phyloP scores from a whole-genome alignment of 2,329 filamentous ascomycete species.

The Nothopassalora personata region DNA sequence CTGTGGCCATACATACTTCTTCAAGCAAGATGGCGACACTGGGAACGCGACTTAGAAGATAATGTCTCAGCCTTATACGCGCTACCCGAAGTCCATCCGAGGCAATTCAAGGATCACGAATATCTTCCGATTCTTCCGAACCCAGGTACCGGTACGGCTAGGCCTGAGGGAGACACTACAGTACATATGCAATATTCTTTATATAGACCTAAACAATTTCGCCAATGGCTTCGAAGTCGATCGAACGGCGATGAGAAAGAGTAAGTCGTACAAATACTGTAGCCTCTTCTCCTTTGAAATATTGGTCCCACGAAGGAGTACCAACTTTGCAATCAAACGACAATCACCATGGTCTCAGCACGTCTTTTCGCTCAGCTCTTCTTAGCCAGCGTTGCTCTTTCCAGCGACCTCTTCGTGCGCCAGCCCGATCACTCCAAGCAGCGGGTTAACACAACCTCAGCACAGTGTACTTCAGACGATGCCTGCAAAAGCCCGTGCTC shows the following conservation, averaged over 20 bases:
- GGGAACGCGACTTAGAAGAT: neutral
- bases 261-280: neutral
- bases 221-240: neutral
- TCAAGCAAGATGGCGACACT: neutral
- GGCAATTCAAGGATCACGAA: neutral
- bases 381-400: conserved; percentile 5
- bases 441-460: neutral
- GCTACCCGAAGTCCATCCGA: neutral
- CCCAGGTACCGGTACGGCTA: neutral
- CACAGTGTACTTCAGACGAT: conserved; percentile 14
- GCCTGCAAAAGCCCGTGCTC: conserved; percentile 11
- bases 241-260: neutral
- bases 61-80: neutral
- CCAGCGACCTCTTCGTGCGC: conserved; percentile 5
- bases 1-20: neutral
- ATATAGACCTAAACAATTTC: neutral
- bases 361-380: conserved; percentile 3
- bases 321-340: neutral
- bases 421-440: neutral
- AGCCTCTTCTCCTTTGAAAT: neutral
- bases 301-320: neutral
- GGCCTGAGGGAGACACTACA: neutral
- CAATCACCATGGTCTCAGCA: conserved; percentile 5
- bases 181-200: neutral
- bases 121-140: neutral